Percentiles rank a stretch among this genome's conserved stretches.
Conservation (phyloP, 1,139 yeast genomes). For the Lodderomyces metapsilosis region DNA sequence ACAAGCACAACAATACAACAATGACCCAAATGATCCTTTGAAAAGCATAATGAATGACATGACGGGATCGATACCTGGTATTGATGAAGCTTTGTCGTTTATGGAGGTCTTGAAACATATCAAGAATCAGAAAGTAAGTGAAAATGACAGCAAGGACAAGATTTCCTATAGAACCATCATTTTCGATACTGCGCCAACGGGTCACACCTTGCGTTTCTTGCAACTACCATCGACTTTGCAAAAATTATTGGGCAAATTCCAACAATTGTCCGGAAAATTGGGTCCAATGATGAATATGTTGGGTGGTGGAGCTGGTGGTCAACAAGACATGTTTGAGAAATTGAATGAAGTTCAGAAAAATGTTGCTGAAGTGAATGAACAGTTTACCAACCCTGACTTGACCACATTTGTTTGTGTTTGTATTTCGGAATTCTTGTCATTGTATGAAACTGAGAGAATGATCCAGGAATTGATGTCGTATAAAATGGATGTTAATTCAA, state of each 20-base stretch:
- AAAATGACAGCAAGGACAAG: constrained; percentile 23
- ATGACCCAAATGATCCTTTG: constrained; percentile 60
- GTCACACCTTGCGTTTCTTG: constrained; percentile 91
- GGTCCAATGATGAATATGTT: constrained; percentile 88
- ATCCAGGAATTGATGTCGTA: constrained; percentile 92
- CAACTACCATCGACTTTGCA: constrained; percentile 92
- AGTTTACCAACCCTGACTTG: constrained; percentile 92
- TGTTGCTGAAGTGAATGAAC: constrained; percentile 86
- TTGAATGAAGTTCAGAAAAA: constrained; percentile 79
- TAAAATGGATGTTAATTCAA: constrained; percentile 94
- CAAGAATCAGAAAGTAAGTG: constrained; percentile 59
- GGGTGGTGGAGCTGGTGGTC: constrained; percentile 68
- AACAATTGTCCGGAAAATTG: constrained; percentile 78
- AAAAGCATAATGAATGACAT: constrained; percentile 81
- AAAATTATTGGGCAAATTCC: constrained; percentile 80
- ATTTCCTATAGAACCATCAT: constrained; percentile 76
- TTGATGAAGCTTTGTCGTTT: constrained; percentile 94
- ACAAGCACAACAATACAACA: constrained; percentile 54
- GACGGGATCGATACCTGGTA: constrained; percentile 95
- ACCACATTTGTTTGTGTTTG: constrained; percentile 97
- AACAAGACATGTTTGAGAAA: constrained; percentile 78
- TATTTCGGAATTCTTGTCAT: constrained; percentile 90
- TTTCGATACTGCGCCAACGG: constrained; percentile 98
- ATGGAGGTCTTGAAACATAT: constrained; percentile 98
- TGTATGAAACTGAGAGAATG: constrained; percentile 96